Percentiles rank a stretch among this genome's conserved stretches.
phyloP scores from a whole-genome alignment of 2,329 filamentous ascomycete genomes.

The Verticillium longisporum region DNA sequence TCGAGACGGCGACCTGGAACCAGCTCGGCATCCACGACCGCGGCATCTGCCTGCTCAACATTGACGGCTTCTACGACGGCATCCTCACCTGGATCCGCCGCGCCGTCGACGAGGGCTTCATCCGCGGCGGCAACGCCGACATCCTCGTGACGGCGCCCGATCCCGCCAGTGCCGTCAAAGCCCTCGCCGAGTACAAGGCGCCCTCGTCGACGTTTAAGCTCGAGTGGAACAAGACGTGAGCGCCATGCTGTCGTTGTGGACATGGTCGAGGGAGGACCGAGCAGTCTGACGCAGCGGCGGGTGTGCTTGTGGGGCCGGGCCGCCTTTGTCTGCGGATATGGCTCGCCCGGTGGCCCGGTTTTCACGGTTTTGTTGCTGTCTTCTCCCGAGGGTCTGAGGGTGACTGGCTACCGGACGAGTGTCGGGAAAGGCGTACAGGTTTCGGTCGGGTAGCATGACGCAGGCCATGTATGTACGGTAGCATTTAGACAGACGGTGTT shows the following conservation, averaged over 20 bases:
- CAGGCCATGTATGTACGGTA: neutral
- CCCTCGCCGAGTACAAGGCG: constrained; percentile 67
- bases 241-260: no score
- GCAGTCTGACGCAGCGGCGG: no score
- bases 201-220: constrained; percentile 71
- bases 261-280: no score
- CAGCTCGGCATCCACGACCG: constrained; percentile 85
- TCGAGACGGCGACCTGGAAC: constrained; percentile 90
- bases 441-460: neutral
- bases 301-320: no score
- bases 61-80: constrained; percentile 89
- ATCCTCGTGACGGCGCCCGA: constrained; percentile 75
- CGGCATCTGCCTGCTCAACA: constrained; percentile 76
- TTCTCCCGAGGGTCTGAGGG: neutral
- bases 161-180: constrained; percentile 64
- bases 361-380: no score
- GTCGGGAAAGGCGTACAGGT: neutral
- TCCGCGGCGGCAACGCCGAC: constrained; percentile 59
- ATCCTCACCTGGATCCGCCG: constrained; percentile 75
- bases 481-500: neutral
- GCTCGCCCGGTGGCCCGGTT: no score
- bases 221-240: constrained; percentile 59
- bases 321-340: no score
- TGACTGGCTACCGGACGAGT: neutral
- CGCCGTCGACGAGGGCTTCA: constrained; percentile 70